Evolutionary conservation across 495 filamentous ascomycete genomes (phyloP).

Genomic region (Neohortaea acidophila): DNA sequence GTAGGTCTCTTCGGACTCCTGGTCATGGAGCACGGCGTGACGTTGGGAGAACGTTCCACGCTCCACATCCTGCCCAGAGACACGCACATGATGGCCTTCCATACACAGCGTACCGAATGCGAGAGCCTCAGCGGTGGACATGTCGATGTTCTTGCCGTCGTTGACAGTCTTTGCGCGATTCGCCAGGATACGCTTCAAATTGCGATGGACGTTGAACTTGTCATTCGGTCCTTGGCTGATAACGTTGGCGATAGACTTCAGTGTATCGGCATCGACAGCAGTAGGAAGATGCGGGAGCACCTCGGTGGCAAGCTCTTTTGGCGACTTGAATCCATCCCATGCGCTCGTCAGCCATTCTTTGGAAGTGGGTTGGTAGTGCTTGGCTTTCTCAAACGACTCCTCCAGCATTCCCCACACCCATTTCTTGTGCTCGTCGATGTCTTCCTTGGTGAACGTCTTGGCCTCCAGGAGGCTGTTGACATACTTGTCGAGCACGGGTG

Average conservation of each 20-base stretch:
- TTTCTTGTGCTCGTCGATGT: conserved; percentile 97
- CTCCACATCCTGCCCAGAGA: conserved; percentile 97
- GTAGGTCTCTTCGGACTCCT: conserved; percentile 81
- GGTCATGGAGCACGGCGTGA: conserved; percentile 93
- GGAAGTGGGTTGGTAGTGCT: conserved; percentile 88
- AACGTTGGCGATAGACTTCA: conserved; percentile 64
- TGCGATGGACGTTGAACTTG: conserved; percentile 76
- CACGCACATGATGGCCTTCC: conserved; percentile 90
- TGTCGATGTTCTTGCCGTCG: conserved; percentile 91
- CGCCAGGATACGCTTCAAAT: conserved; percentile 88
- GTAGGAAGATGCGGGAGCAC: conserved; percentile 86
- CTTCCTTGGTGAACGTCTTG: conserved; percentile 88
- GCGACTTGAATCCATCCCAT: conserved; percentile 98
- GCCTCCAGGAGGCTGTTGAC: conserved; percentile 75
- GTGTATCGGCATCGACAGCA: conserved; percentile 49
- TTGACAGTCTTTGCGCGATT: conserved; percentile 82
- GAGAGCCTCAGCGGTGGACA: conserved; percentile 91
- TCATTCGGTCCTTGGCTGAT: conserved; percentile 58
- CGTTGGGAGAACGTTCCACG: conserved; percentile 98
- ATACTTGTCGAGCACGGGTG: conserved; percentile 71
- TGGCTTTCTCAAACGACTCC: conserved; percentile 90
- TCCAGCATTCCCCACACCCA: conserved; percentile 99
- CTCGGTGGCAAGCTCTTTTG: conserved; percentile 91
- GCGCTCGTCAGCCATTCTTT: conserved; percentile 98
- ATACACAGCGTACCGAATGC: conserved; percentile 81